Percentiles rank a stretch among this genome's conserved stretches.
These are phyloP conservation scores for Ogataea salicorniae DNA, from an alignment of 805 yeast species.

Conservation along the genomic window DNA sequence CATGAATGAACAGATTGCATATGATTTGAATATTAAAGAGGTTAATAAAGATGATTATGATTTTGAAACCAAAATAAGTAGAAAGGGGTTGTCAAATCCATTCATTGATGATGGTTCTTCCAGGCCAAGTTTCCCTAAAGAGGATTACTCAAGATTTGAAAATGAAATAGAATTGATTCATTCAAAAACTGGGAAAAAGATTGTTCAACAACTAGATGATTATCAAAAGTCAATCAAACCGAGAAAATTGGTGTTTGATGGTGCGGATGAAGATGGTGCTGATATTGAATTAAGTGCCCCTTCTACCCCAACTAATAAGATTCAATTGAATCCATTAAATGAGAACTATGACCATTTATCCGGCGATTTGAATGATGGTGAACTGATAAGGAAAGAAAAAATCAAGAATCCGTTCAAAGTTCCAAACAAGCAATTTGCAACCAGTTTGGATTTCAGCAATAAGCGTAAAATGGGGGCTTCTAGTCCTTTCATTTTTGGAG, in stretches of 20 bases:
- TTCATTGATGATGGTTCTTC: conserved; percentile 15
- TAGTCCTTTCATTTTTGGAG: neutral
- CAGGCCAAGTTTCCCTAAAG: neutral
- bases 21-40: conserved; percentile 21
- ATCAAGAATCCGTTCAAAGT: conserved; percentile 21
- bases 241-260: conserved; percentile 29
- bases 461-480: too few relatives aligned
- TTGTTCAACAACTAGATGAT: conserved; percentile 27
- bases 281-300: neutral
- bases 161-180: conserved; percentile 37
- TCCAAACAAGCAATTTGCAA: neutral
- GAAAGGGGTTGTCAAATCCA: conserved; percentile 26
- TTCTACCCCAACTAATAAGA: conserved; percentile 14
- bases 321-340: conserved; percentile 8
- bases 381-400: conserved; percentile 18
- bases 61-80: neutral
- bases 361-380: conserved; percentile 8
- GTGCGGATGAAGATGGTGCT: neutral
- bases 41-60: conserved; percentile 15
- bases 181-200: conserved; percentile 37
- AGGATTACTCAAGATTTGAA: conserved; percentile 24
- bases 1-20: conserved; percentile 30
- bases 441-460: too few relatives aligned
- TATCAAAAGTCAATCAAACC: conserved; percentile 35
- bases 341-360: neutral